Conservation (phyloP, 148 eudicot genomes). For the Arbutus unedo region DNA sequence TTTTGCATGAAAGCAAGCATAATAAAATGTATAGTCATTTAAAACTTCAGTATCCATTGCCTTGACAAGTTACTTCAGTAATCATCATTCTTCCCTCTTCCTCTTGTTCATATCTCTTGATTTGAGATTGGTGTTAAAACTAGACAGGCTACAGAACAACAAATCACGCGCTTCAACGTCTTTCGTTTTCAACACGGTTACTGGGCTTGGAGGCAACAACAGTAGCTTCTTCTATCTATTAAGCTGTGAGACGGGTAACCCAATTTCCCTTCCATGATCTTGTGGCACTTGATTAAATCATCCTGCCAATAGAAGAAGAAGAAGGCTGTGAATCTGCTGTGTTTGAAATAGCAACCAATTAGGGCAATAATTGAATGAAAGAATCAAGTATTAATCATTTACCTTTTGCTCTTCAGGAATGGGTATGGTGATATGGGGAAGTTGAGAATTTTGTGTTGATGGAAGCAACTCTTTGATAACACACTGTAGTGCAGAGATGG, state of each 20-base stretch:
- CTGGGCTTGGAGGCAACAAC: constrained; percentile 31
- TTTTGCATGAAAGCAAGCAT: no score
- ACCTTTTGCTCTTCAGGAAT: constrained; percentile 38
- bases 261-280: constrained; percentile 14
- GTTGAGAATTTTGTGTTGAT: neutral
- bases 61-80: no score
- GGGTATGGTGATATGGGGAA: constrained; percentile 16
- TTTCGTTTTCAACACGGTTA: constrained; percentile 28
- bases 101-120: constrained; percentile 11
- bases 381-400: neutral
- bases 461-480: constrained; percentile 15
- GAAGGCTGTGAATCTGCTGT: no score
- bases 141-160: neutral
- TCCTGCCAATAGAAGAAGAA: constrained; percentile 16
- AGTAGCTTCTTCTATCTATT: neutral
- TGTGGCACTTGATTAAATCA: constrained; percentile 25
- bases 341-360: neutral
- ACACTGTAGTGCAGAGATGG: constrained; percentile 27
- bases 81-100: constrained; percentile 13
- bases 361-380: neutral
- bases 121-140: neutral
- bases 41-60: no score
- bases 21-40: no score
- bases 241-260: constrained; percentile 4
- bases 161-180: constrained; percentile 11